A percentile compares a stretch with the other conserved stretches of the same genome.
Conservation (phyloP, 257 asterid species). For the Gentiana macrophylla region DNA sequence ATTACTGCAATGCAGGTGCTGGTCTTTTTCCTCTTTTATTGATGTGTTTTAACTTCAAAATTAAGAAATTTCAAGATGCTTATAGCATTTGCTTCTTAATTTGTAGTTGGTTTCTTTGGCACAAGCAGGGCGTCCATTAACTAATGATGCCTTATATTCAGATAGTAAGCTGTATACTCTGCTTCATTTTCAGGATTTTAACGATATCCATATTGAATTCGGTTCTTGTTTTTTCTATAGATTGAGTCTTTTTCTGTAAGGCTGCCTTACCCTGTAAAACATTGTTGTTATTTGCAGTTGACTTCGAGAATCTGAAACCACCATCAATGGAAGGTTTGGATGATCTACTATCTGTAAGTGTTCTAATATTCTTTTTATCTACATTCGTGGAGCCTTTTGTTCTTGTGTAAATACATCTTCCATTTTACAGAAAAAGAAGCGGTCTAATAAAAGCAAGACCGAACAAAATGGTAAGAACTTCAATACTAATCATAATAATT, state of each 20-base stretch:
- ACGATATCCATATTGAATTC: neutral
- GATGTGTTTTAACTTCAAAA: slow-evolving; percentile 3
- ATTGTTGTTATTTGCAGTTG: slow-evolving; percentile 47
- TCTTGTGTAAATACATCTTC: slow-evolving; percentile 1
- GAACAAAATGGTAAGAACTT: slow-evolving; percentile 60
- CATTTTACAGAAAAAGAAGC: slow-evolving; percentile 53
- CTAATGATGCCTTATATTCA: slow-evolving; percentile 39
- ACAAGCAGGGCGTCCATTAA: slow-evolving; percentile 68
- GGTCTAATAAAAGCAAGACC: slow-evolving; percentile 27
- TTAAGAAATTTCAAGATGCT: slow-evolving; percentile 10
- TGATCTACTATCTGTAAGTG: slow-evolving; percentile 63
- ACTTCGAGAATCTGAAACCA: slow-evolving; percentile 62
- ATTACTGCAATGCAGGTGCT: slow-evolving; percentile 81
- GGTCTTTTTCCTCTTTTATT: slow-evolving; percentile 6
- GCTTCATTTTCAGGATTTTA: neutral
- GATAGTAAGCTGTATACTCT: slow-evolving; percentile 35
- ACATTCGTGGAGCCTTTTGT: slow-evolving; percentile 4
- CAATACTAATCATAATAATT: slow-evolving; percentile 2
- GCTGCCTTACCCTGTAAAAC: slow-evolving; percentile 4
- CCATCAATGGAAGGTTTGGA: slow-evolving; percentile 86
- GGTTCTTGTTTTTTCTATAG: neutral
- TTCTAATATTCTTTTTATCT: slow-evolving; percentile 1
- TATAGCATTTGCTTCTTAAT: slow-evolving; percentile 12
- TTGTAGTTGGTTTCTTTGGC: slow-evolving; percentile 75
- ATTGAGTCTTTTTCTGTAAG: neutral